Conservation (phyloP, 257 asterid species). For the Salvia hispanica region DNA sequence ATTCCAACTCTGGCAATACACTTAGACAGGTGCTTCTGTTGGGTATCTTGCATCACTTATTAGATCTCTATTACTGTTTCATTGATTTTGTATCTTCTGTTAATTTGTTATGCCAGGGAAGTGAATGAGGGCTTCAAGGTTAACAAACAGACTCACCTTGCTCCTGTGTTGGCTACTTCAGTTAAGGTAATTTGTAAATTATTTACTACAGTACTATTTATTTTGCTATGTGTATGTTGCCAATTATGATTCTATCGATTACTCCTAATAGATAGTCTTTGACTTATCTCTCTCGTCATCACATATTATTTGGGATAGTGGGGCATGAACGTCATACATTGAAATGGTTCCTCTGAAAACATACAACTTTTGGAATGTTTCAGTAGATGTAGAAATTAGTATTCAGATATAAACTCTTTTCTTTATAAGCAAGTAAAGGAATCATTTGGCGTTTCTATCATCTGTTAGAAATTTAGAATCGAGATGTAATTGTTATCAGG, state of each 20-base stretch:
- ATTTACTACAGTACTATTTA: background rate
- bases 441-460: background rate
- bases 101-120: constrained; percentile 45
- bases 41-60: constrained; percentile 14
- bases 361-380: too few species aligned
- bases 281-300: background rate
- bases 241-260: background rate
- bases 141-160: constrained; percentile 80
- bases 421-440: background rate
- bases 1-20: constrained; percentile 95
- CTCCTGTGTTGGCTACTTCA: constrained; percentile 91
- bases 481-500: background rate
- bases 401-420: background rate
- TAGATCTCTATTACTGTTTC: constrained; percentile 6
- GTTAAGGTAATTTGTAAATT: constrained; percentile 59
- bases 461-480: background rate
- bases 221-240: background rate
- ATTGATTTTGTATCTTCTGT: background rate
- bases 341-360: background rate
- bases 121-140: constrained; percentile 89
- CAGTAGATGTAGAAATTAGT: too few species aligned
- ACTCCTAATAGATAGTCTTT: background rate
- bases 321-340: background rate
- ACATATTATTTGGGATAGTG: constrained; percentile 4
- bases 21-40: constrained; percentile 70